These are phyloP conservation scores for Coemansia sp. DNA, from an alignment of 192 early-diverging fungal species.

Conservation along the genomic window DNA sequence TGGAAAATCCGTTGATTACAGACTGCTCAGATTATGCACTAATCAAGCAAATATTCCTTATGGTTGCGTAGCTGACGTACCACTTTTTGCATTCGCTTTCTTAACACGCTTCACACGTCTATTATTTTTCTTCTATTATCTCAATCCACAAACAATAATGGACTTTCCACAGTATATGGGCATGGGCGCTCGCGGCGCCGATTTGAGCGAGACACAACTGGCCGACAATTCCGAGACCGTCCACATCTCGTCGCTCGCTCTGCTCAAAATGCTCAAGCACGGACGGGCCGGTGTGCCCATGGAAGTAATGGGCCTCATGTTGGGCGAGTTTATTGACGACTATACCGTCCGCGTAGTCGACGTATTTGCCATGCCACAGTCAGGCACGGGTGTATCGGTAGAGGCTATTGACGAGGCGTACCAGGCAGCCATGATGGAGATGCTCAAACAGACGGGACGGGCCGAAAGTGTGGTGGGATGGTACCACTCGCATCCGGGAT, in stretches of 20 bases:
- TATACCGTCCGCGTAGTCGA: conserved; percentile 99
- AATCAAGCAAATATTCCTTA: too few species aligned
- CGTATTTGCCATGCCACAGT: conserved; percentile 99
- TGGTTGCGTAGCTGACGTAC: too few species aligned
- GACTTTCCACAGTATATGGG: conserved; percentile 43
- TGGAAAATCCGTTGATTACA: too few species aligned
- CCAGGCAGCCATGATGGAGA: conserved; percentile 99
- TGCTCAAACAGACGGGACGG: conserved; percentile 99
- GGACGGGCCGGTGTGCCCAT: conserved; percentile 97
- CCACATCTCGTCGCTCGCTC: conserved; percentile 97
- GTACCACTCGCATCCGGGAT: conserved; percentile 99
- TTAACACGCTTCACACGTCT: too few species aligned
- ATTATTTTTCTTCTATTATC: too few species aligned
- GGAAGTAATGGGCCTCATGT: conserved; percentile 99
- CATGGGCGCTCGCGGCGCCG: conserved; percentile 41
- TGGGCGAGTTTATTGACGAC: conserved; percentile 99
- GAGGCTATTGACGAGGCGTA: conserved; percentile 99
- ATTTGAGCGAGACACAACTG: conserved; percentile 40
- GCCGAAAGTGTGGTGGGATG: conserved; percentile 99
- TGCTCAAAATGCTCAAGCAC: conserved; percentile 96
- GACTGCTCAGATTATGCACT: too few species aligned
- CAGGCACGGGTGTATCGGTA: conserved; percentile 97
- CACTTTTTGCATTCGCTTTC: too few species aligned
- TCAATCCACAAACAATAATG: conserved; percentile 13
- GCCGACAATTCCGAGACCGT: conserved; percentile 97